Base-by-base conservation (phyloP, 495 filamentous ascomycete genomes). In the Talaromyces stipitatus region DNA sequence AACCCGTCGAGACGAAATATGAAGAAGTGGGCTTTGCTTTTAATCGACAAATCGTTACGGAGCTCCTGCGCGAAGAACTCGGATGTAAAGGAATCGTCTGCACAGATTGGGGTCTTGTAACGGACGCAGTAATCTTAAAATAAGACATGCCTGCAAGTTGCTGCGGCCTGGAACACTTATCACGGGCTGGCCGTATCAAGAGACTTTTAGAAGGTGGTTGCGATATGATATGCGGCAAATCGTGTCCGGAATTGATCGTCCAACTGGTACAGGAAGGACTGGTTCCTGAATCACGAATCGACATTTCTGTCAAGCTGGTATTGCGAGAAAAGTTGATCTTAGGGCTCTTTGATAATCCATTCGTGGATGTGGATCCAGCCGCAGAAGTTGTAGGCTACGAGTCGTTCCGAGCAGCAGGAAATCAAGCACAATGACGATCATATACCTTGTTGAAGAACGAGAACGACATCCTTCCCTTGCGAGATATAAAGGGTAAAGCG, bases 81-180 rank as follows among this genome's bases (percentile, higher is more conserved):
- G 71, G 71, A 0, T 72, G 70, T 57, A 55, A 68, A 2, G 71
- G 71, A 6, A 68, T 74, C 24, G 63, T 74, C 2, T 52, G 58
- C 2, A 71, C 68, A 1, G 71, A 69, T 56, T 74, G 71, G 71
- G 68, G 66, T 6, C 54, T 74, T 24, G 55, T 63, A 0, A 18
- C 20, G n/a, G 20, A 55, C 7, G 50, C 23, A 7, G 2, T 30
- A 3, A 18, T 60, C 2, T 10, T 52, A 0, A 55, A 58, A 45
- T 23, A 29, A 1, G 58, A 58, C 4, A 58, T 63, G 36, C 36
- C 36, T 14, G 36, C 36, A 3, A 3, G 36, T 3, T 3, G 4
- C 3, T 41, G 36, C 4, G 36, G 36, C 4, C 12, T 41, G 12
- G 36, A 41, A 11, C 36, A 41, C 14, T 41, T 41, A 11, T 4